Conservation (phyloP, 371 early-diverging fungal genomes). For the Apophysomyces ossiformis region DNA sequence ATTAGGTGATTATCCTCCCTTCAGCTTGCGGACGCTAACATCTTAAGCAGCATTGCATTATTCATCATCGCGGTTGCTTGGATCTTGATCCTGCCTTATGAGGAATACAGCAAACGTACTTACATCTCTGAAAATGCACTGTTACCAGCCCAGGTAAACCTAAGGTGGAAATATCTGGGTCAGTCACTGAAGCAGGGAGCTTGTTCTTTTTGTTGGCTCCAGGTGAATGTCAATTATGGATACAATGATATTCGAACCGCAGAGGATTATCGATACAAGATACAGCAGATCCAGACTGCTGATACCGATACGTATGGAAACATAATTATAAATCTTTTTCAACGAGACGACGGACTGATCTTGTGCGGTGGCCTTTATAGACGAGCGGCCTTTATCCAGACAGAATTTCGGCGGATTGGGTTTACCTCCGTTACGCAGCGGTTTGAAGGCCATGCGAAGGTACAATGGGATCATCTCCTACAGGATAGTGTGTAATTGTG, state of each 20-base stretch:
- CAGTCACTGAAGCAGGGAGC: neutral
- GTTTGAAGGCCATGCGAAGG: conserved; percentile 41
- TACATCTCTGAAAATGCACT: conserved; percentile 87
- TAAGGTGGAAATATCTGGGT: neutral
- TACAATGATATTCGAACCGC: conserved; percentile 55
- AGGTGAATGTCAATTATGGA: conserved; percentile 63
- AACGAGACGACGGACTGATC: too few relatives aligned
- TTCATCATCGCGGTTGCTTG: conserved; percentile 55
- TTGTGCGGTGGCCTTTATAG: conserved; percentile 21
- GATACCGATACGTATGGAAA: conserved; percentile 31
- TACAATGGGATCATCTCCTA: conserved; percentile 20
- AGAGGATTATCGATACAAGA: conserved; percentile 49
- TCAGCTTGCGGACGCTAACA: neutral
- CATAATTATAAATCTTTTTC: neutral
- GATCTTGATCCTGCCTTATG: conserved; percentile 57
- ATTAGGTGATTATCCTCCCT: conserved; percentile 23
- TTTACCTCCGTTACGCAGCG: conserved; percentile 64
- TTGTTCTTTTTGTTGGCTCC: neutral
- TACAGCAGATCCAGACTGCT: conserved; percentile 25
- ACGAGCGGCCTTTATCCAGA: conserved; percentile 56
- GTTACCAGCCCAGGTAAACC: conserved; percentile 70
- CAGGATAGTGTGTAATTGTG: conserved; percentile 11
- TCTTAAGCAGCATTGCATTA: conserved; percentile 41
- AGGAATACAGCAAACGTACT: conserved; percentile 58
- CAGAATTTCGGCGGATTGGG: conserved; percentile 59